phyloP scores from a whole-genome alignment of 2,329 filamentous ascomycete species.

The Stachybotrys echinatus region DNA sequence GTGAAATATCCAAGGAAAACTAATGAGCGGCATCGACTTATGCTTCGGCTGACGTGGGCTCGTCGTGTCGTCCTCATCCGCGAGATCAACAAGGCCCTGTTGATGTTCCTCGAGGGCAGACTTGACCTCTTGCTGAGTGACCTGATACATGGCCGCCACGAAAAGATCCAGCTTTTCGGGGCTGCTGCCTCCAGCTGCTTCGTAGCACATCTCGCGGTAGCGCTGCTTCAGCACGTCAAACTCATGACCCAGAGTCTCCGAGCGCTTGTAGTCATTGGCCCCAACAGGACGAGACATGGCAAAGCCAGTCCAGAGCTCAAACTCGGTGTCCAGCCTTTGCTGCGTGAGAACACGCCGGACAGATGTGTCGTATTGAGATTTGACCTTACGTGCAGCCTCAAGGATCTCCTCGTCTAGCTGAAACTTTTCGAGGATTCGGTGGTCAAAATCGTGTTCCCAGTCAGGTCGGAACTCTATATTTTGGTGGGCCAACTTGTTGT shows the following conservation, averaged over 20 bases:
- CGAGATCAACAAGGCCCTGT: slow-evolving; percentile 13
- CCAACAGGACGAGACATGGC: slow-evolving; percentile 69
- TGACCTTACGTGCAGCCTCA: slow-evolving; percentile 58
- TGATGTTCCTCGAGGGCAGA: slow-evolving; percentile 46
- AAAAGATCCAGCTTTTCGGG: slow-evolving; percentile 61
- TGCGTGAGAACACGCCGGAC: slow-evolving; percentile 80
- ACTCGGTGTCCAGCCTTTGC: slow-evolving; percentile 78
- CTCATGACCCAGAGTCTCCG: slow-evolving; percentile 74
- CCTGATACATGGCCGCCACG: slow-evolving; percentile 80
- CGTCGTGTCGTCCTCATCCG: slow-evolving; percentile 12
- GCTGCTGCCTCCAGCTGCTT: slow-evolving; percentile 55
- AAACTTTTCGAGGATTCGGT: slow-evolving; percentile 63
- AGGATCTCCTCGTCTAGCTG: slow-evolving; percentile 50
- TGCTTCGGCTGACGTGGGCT: slow-evolving; percentile 18
- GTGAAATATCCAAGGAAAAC: slow-evolving; percentile 89
- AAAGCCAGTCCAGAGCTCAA: slow-evolving; percentile 88
- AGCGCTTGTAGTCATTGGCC: slow-evolving; percentile 75
- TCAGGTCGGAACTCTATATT: slow-evolving; percentile 64
- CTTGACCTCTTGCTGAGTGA: slow-evolving; percentile 68
- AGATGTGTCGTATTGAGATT: slow-evolving; percentile 70
- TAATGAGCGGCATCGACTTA: slow-evolving; percentile 72
- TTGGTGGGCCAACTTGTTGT: slow-evolving; percentile 59
- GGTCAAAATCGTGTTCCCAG: slow-evolving; percentile 71
- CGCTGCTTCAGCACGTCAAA: slow-evolving; percentile 60
- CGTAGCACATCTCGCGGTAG: slow-evolving; percentile 62